Evolutionary conservation across 2,329 filamentous ascomycete genomes (phyloP).

Genomic region (Monilinia vaccinii-corymbosi): DNA sequence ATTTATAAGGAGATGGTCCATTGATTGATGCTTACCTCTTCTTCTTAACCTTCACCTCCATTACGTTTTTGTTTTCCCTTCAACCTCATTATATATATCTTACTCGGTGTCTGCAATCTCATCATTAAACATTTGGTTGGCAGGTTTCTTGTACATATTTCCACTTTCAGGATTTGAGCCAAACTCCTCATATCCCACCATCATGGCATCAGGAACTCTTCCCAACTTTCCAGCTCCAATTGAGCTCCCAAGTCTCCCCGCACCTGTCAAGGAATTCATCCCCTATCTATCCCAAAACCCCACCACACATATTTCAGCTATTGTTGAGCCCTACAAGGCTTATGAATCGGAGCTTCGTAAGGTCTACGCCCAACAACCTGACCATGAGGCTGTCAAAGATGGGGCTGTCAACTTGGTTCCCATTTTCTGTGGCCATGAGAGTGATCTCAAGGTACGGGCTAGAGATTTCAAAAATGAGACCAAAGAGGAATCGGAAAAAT

Average conservation of each 20-base stretch:
- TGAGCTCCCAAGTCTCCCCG: constrained; percentile 21
- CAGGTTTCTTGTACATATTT: background rate
- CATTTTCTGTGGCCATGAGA: constrained; percentile 50
- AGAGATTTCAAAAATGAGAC: constrained; percentile 50
- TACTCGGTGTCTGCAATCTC: background rate
- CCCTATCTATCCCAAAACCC: constrained; percentile 46
- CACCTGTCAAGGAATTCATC: constrained; percentile 26
- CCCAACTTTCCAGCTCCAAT: constrained; percentile 10
- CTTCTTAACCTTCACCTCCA: background rate
- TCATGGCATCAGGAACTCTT: background rate
- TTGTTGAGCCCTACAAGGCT: constrained; percentile 56
- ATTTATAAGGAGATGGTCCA: background rate
- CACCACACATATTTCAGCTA: constrained; percentile 43
- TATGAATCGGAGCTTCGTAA: constrained; percentile 60
- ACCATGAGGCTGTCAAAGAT: constrained; percentile 47
- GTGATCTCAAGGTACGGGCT: constrained; percentile 51
- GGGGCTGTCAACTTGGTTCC: constrained; percentile 55
- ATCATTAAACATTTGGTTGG: no score
- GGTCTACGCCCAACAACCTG: constrained; percentile 58
- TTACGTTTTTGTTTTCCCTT: background rate
- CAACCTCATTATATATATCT: background rate
- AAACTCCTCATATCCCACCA: background rate
- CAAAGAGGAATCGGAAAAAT: constrained; percentile 50
- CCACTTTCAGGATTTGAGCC: background rate
- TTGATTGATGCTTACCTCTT: background rate